Evolutionary conservation across 768 basidiomycete genomes (phyloP).

Genomic region (Tulasnella sp.): DNA sequence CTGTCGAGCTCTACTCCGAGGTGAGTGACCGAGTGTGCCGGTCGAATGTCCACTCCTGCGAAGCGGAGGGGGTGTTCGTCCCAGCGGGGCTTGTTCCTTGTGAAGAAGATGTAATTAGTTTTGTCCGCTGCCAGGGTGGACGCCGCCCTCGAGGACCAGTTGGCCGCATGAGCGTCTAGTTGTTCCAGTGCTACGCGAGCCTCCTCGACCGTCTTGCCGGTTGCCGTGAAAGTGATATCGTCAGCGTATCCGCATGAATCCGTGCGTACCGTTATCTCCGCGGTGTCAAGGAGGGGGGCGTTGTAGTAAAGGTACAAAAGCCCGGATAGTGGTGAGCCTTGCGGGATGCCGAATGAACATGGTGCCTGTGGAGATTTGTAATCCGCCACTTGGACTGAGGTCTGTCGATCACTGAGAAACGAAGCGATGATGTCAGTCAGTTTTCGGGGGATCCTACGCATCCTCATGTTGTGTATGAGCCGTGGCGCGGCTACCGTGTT

Average conservation of each 20-base stretch:
- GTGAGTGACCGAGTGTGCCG: not conserved
- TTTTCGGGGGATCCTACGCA: slow-evolving; percentile 11
- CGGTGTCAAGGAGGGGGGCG: slow-evolving; percentile 24
- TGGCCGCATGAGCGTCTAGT: not conserved
- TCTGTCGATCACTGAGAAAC: slow-evolving; percentile 24
- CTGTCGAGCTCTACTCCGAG: slow-evolving; percentile 16
- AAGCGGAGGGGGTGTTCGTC: slow-evolving; percentile 12
- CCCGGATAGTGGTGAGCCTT: slow-evolving; percentile 31
- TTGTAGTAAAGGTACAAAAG: slow-evolving; percentile 33
- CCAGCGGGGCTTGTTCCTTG: not conserved
- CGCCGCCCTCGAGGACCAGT: not conserved
- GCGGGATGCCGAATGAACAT: slow-evolving; percentile 24
- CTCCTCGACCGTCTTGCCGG: not conserved
- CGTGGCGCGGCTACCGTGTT: slow-evolving; percentile 21
- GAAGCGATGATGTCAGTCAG: not conserved
- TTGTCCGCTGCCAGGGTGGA: slow-evolving; percentile 23
- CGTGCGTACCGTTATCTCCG: no score
- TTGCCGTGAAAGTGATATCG: slow-evolving; percentile 18
- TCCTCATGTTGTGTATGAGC: slow-evolving; percentile 30
- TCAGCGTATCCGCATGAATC: slow-evolving; percentile 22
- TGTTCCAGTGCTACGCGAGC: not conserved
- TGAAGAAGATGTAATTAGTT: slow-evolving; percentile 14
- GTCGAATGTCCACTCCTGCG: not conserved
- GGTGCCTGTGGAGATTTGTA: no score
- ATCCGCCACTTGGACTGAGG: slow-evolving; percentile 12